A percentile compares a stretch with the other conserved stretches of the same genome.
Conservation (phyloP, 495 filamentous ascomycete genomes). For the Copromyces sp. region DNA sequence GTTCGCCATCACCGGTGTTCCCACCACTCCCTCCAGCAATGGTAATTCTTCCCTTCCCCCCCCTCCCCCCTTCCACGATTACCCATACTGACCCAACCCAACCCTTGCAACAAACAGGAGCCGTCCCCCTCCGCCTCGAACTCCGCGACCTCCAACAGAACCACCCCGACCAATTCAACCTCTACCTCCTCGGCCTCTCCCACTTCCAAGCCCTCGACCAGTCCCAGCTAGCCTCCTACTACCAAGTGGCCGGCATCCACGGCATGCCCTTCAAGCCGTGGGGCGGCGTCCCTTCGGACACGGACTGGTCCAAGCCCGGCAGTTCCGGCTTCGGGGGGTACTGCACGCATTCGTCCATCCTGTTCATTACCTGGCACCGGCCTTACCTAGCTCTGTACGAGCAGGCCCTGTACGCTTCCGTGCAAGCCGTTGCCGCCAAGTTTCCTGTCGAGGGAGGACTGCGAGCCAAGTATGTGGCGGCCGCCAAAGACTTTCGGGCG, state of each 20-base stretch:
- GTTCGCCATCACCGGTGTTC: slow-evolving; percentile 17
- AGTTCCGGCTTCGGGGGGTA: slow-evolving; percentile 40
- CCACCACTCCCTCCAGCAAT: slow-evolving; percentile 13
- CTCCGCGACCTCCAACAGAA: slow-evolving; percentile 23
- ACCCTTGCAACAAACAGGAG: slow-evolving; percentile 2
- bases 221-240: slow-evolving; percentile 18
- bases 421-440: slow-evolving; percentile 36
- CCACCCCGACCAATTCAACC: slow-evolving; percentile 23
- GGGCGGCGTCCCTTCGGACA: slow-evolving; percentile 23
- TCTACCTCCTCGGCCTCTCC: slow-evolving; percentile 18
- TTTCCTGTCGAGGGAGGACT: slow-evolving; percentile 37
- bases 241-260: slow-evolving; percentile 36
- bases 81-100: neutral
- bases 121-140: slow-evolving; percentile 20
- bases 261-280: slow-evolving; percentile 33
- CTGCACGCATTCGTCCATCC: slow-evolving; percentile 53
- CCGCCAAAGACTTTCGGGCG: slow-evolving; percentile 38
- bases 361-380: slow-evolving; percentile 61
- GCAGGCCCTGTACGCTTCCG: slow-evolving; percentile 45
- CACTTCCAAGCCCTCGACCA: slow-evolving; percentile 15
- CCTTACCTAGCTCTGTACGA: slow-evolving; percentile 52
- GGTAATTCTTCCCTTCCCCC: slow-evolving; percentile 1
- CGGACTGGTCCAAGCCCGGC: slow-evolving; percentile 21
- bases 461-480: slow-evolving; percentile 28
- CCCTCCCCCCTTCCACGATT: neutral